These are phyloP conservation scores for Sutorius eximius DNA, from an alignment of 1,284 basidiomycete species.

Conservation along the genomic window DNA sequence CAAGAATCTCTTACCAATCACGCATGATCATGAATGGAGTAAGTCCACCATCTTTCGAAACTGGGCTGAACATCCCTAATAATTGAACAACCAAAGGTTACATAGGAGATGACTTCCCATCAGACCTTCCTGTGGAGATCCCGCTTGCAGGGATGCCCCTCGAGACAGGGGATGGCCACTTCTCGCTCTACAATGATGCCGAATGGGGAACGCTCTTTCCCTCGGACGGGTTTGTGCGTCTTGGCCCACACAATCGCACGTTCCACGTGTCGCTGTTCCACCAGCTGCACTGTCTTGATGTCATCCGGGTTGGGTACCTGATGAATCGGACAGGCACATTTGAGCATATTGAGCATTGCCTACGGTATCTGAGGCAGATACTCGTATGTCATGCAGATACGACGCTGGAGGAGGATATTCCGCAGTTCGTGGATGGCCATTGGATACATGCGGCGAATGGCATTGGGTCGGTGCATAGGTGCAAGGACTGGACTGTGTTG, in stretches of 20 bases:
- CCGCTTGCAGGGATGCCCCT: conserved; percentile 29
- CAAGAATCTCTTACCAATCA: conserved; percentile 11
- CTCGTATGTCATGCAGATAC: conserved; percentile 42
- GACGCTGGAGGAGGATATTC: conserved; percentile 40
- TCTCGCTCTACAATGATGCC: conserved; percentile 34
- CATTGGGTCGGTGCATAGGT: conserved; percentile 35
- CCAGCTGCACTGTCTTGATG: conserved; percentile 39
- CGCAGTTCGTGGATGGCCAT: conserved; percentile 23
- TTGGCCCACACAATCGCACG: conserved; percentile 34
- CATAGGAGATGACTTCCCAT: conserved; percentile 31
- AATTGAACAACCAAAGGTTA: conserved; percentile 15
- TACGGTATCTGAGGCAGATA: conserved; percentile 41
- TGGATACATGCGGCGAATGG: conserved; percentile 31
- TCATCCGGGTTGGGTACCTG: conserved; percentile 32
- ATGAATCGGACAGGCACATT: conserved; percentile 32
- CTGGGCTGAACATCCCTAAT: background rate
- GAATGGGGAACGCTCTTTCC: conserved; percentile 42
- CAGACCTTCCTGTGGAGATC: conserved; percentile 29
- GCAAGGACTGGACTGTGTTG: conserved; percentile 40
- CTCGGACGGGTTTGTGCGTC: conserved; percentile 37
- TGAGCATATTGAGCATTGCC: conserved; percentile 41
- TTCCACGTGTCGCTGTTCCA: conserved; percentile 39
- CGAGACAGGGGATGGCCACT: conserved; percentile 23
- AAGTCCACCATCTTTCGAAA: background rate
- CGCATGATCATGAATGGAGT: conserved; percentile 28